phyloP scores from a whole-genome alignment of 768 basidiomycete species.

The Cubamyces sp. region DNA sequence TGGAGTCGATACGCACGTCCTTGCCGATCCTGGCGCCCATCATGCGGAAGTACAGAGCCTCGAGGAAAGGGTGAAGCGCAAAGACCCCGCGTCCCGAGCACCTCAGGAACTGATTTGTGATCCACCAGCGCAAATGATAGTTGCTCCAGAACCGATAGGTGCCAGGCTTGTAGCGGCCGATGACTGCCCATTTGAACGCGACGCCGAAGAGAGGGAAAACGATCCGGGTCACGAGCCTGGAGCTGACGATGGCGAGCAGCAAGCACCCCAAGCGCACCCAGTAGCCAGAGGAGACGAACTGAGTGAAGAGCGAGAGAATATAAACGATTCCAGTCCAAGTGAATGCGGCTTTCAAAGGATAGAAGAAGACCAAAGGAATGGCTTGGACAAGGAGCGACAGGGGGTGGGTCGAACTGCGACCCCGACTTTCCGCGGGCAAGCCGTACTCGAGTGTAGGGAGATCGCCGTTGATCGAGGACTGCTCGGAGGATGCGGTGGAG shows the following conservation, averaged over 20 bases:
- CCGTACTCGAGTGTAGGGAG: constrained; percentile 21
- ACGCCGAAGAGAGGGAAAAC: constrained; percentile 46
- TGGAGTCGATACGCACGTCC: constrained; percentile 45
- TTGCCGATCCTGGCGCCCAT: constrained; percentile 50
- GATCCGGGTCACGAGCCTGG: constrained; percentile 40
- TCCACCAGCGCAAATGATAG: constrained; percentile 51
- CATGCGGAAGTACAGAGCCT: constrained; percentile 47
- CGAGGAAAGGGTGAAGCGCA: constrained; percentile 41
- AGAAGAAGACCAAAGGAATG: constrained; percentile 48
- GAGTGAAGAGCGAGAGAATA: constrained; percentile 41
- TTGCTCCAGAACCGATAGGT: constrained; percentile 34
- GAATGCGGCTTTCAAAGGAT: constrained; percentile 48
- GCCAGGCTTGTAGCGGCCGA: constrained; percentile 45
- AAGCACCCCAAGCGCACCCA: constrained; percentile 43
- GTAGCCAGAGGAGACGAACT: constrained; percentile 35
- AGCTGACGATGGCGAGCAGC: constrained; percentile 39
- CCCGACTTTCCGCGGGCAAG: not conserved
- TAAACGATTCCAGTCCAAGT: constrained; percentile 47
- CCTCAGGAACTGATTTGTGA: constrained; percentile 45
- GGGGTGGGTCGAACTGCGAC: constrained; percentile 35
- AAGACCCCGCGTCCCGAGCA: constrained; percentile 49
- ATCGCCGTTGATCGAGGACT: constrained; percentile 15
- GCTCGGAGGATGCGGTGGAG: constrained; percentile 10
- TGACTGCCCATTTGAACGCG: constrained; percentile 51
- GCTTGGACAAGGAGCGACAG: constrained; percentile 46